Evolutionary conservation across 1,284 basidiomycete genomes (phyloP).

Genomic region (Cryptococcus sp.): DNA sequence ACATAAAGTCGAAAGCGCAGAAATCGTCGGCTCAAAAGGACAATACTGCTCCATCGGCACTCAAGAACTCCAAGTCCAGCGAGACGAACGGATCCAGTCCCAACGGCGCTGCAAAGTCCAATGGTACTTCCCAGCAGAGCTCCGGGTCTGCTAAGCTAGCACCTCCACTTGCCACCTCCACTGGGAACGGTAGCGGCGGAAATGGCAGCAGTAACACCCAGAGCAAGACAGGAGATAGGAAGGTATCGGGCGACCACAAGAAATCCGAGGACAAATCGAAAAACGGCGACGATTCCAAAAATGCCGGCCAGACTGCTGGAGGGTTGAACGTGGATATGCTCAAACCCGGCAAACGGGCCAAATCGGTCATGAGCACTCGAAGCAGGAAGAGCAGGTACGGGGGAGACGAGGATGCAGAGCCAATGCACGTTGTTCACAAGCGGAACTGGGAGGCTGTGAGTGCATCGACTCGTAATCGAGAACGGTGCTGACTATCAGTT

Average conservation of each 20-base stretch:
- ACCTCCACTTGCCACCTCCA: no score
- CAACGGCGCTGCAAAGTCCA: no score
- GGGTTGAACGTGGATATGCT: not conserved
- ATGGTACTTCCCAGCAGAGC: no score
- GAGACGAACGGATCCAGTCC: not conserved
- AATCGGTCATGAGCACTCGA: constrained; percentile 22
- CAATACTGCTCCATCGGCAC: not conserved
- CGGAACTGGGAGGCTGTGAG: constrained; percentile 39
- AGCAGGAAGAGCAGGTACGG: constrained; percentile 40
- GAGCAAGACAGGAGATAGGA: no score
- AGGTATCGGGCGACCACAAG: not conserved
- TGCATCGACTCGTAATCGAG: not conserved
- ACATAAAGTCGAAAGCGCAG: not conserved
- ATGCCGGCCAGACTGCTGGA: not conserved
- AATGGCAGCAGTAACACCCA: no score
- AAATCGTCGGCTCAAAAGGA: not conserved
- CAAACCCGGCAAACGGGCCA: constrained; percentile 7
- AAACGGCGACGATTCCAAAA: not conserved
- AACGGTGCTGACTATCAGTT: constrained; percentile 51
- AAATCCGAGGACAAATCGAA: not conserved
- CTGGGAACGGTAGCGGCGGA: no score
- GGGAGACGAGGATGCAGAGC: constrained; percentile 38
- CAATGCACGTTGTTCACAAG: constrained; percentile 34
- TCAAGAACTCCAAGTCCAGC: not conserved
- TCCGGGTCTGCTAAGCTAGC: no score